Conservation (phyloP, 768 basidiomycete genomes). For the Mycena rosella region DNA sequence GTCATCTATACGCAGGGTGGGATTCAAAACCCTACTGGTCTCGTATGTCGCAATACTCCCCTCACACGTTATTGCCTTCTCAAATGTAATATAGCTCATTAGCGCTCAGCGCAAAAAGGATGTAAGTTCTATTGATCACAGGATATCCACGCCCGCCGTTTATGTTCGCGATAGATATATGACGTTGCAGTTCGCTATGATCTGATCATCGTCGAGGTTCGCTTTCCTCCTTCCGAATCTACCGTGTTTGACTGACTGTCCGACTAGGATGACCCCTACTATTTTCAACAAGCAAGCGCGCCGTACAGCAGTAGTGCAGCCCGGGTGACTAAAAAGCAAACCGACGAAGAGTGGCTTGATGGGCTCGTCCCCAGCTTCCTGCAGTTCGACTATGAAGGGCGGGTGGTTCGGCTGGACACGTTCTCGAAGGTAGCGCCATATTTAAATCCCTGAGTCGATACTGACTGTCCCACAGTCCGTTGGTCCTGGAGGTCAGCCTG, state of each 20-base stretch:
- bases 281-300: slow-evolving; percentile 62
- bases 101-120: slow-evolving; percentile 29
- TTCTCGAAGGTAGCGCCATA: slow-evolving; percentile 61
- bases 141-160: slow-evolving; percentile 61
- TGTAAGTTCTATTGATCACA: slow-evolving; percentile 41
- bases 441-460: neutral
- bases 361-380: slow-evolving; percentile 36
- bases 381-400: slow-evolving; percentile 68
- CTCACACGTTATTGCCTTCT: neutral
- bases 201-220: slow-evolving; percentile 39
- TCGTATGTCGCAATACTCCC: slow-evolving; percentile 47
- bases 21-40: slow-evolving; percentile 75
- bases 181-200: slow-evolving; percentile 73
- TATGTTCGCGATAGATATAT: slow-evolving; percentile 61
- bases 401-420: slow-evolving; percentile 75
- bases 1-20: slow-evolving; percentile 72
- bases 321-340: slow-evolving; percentile 23
- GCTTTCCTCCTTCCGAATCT: neutral
- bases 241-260: slow-evolving; percentile 55
- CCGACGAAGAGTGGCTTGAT: slow-evolving; percentile 37
- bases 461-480: slow-evolving; percentile 6
- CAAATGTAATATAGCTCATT: slow-evolving; percentile 21
- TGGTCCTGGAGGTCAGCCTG: slow-evolving; percentile 32
- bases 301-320: slow-evolving; percentile 22
- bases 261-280: slow-evolving; percentile 76